phyloP scores from a whole-genome alignment of 306 rosid species.

The Crotalaria pallida region DNA sequence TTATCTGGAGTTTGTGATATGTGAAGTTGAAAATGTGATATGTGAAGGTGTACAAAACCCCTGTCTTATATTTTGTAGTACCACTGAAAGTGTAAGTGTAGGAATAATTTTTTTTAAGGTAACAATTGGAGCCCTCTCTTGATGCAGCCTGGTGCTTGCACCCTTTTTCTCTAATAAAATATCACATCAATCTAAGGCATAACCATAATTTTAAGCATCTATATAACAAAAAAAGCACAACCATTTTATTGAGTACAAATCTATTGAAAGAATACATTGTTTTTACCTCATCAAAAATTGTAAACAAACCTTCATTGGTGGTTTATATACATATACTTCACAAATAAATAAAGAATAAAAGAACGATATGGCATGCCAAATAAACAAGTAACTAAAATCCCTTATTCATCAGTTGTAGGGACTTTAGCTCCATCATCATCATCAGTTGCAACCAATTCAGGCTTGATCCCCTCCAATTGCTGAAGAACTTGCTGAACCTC shows the following conservation, averaged over 20 bases:
- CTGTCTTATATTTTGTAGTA: too few relatives aligned
- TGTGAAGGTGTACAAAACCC: too few relatives aligned
- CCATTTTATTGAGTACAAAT: not conserved
- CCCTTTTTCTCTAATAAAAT: too few relatives aligned
- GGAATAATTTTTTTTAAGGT: too few relatives aligned
- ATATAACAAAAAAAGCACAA: not conserved
- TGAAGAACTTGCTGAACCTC: slow-evolving; percentile 74
- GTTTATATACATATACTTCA: slow-evolving; percentile 32
- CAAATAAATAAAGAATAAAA: slow-evolving; percentile 38
- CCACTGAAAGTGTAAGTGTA: too few relatives aligned
- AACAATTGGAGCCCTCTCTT: too few relatives aligned
- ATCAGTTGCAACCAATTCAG: slow-evolving; percentile 49
- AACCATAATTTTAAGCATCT: not conserved
- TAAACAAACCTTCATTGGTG: slow-evolving; percentile 11
- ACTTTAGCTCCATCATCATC: slow-evolving; percentile 43
- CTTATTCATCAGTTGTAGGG: slow-evolving; percentile 35
- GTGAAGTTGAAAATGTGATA: too few relatives aligned
- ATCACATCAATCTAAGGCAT: too few relatives aligned
- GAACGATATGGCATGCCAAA: not conserved
- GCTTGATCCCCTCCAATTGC: slow-evolving; percentile 68
- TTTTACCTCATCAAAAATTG: slow-evolving; percentile 2
- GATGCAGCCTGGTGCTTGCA: too few relatives aligned
- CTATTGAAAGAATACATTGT: slow-evolving; percentile 28
- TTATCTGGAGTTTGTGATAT: too few relatives aligned
- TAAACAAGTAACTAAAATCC: not conserved